phyloP scores from a whole-genome alignment of 164 flowering plant species.

The Hamamelis virginiana region DNA sequence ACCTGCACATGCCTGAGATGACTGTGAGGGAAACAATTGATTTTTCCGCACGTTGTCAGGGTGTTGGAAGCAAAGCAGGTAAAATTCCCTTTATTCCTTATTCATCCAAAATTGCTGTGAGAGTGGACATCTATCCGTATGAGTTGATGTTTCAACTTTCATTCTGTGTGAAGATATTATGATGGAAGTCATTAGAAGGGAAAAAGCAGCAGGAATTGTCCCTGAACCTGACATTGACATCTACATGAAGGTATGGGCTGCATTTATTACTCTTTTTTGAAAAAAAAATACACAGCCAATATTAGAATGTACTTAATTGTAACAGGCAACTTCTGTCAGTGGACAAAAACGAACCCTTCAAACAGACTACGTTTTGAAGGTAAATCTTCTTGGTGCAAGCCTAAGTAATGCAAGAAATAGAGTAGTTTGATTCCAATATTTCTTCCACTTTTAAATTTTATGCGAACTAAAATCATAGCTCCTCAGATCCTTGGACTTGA shows the following conservation, averaged over 20 bases:
- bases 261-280: neutral
- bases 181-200: slow-evolving; percentile 46
- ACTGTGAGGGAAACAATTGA: slow-evolving; percentile 71
- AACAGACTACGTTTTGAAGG: slow-evolving; percentile 62
- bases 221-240: slow-evolving; percentile 51
- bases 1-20: slow-evolving; percentile 57
- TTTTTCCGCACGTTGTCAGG: slow-evolving; percentile 64
- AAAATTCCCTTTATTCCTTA: neutral
- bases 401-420: neutral
- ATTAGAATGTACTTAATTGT: neutral
- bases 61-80: slow-evolving; percentile 54
- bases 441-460: slow-evolving; percentile 3
- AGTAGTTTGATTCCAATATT: neutral
- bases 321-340: slow-evolving; percentile 54
- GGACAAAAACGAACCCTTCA: slow-evolving; percentile 45
- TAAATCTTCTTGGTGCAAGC: slow-evolving; percentile 14
- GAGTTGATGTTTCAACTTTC: slow-evolving; percentile 5
- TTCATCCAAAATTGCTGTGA: neutral
- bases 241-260: slow-evolving; percentile 51
- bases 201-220: slow-evolving; percentile 50
- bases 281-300: no score
- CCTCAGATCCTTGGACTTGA: slow-evolving; percentile 64
- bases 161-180: slow-evolving; percentile 34
- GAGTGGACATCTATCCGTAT: neutral
- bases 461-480: neutral